Evolutionary conservation across 1,139 yeast genomes (phyloP), one percentile per base, ranked within the genome.

Genomic region (Yamadazyma epiphylla): DNA sequence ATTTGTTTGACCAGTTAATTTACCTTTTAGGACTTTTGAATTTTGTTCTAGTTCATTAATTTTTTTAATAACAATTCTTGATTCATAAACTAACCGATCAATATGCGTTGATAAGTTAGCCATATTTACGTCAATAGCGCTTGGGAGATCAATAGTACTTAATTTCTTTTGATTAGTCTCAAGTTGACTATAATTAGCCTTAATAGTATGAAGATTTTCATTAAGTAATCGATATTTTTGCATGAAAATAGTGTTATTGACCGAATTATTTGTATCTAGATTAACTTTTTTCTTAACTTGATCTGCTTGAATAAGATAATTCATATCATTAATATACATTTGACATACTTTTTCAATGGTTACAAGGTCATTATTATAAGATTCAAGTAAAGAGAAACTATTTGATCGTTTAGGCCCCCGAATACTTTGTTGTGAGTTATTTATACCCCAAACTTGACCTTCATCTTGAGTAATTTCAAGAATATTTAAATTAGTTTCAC

Each of bases 1-100:
- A 25, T 48, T 39, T 28, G 60, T 53, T 29, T 63, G 60, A 14
- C 53, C 54, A 28, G 53, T 46, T 23, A 64, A 41, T 36, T 57
- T 60, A 22, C 73, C 55, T 31, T 74, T 70, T 38, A 83, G 70
- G 32, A 64, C 51, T 35, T 41, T 61, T 42, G 66, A 53, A 34
- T 81, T 75, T 24, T 83, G 87, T 42, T 86, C 95, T 15, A 88
- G 80, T 49, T 91, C 97, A 33, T 79, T 75, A 33, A 89, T 73
- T 45, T 91, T 77, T 32, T 80, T 78, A 24, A 72, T 72, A 14
- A 91, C 67, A 30, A 86, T 70, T 34, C 94, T 61, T 15, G 87
- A 70, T 49, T 91, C 96, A 52, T 89, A 91, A 33, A 79, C 74
- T 35, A 91, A 62, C 39, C 94, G 67, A 15, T 95, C 91, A 20